A percentile compares a stretch with the other conserved stretches of the same genome.
These are phyloP conservation scores for Suillus brevipes DNA, from an alignment of 768 basidiomycete species.

Conservation along the genomic window DNA sequence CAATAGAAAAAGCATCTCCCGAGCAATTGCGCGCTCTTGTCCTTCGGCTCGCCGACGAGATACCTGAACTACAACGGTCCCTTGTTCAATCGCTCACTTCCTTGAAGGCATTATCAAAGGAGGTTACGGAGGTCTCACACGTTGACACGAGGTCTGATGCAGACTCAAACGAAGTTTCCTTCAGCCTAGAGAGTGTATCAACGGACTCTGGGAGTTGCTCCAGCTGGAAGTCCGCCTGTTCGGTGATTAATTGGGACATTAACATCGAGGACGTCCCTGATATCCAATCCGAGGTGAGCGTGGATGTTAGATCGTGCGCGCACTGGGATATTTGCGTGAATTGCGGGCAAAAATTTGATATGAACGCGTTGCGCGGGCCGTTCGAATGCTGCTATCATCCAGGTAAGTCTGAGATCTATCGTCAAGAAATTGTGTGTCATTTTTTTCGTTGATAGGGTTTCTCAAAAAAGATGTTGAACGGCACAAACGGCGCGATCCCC, in stretches of 20 bases:
- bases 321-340: conserved; percentile 50
- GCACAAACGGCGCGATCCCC: conserved; percentile 23
- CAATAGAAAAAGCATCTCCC: neutral
- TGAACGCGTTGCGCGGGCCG: conserved; percentile 35
- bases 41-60: conserved; percentile 3
- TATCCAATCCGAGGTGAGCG: neutral
- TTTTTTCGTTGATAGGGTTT: neutral
- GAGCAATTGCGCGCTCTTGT: neutral
- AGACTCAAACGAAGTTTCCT: neutral
- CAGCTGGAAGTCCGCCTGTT: conserved; percentile 3
- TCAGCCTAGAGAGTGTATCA: neutral
- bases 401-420: conserved; percentile 43
- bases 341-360: conserved; percentile 50
- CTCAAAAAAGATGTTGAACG: conserved; percentile 2
- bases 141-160: neutral
- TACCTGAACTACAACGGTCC: neutral
- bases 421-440: conserved; percentile 15
- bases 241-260: neutral
- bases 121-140: neutral
- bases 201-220: neutral
- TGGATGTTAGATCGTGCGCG: conserved; percentile 16
- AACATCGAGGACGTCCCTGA: conserved; percentile 4
- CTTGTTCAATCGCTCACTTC: neutral
- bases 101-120: neutral
- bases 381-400: conserved; percentile 53